These are phyloP conservation scores for Geranium rotundifolium DNA, from an alignment of 345 rosid genomes.

Conservation along the genomic window DNA sequence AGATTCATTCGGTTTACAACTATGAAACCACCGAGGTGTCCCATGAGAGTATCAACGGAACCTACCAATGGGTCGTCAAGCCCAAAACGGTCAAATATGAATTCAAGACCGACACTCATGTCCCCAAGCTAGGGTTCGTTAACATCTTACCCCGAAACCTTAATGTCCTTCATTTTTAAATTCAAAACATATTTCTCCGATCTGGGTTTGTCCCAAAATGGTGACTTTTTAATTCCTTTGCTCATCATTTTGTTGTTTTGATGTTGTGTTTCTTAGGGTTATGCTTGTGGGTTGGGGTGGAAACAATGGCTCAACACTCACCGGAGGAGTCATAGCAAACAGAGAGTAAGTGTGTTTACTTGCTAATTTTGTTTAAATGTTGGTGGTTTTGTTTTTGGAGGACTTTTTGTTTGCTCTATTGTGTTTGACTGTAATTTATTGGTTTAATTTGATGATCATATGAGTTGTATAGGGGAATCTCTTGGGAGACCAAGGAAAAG, in stretches of 20 bases:
- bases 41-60: slow-evolving; percentile 67
- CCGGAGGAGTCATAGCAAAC: slow-evolving; percentile 84
- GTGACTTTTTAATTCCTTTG: neutral
- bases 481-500: slow-evolving; percentile 98
- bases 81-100: slow-evolving; percentile 85
- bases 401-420: too few species aligned
- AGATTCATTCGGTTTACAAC: slow-evolving; percentile 75
- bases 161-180: neutral
- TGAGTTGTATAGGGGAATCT: slow-evolving; percentile 56
- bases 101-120: slow-evolving; percentile 68
- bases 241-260: neutral
- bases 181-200: too few species aligned
- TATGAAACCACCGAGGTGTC: slow-evolving; percentile 92
- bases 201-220: too few species aligned
- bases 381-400: too few species aligned
- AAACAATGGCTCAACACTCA: slow-evolving; percentile 87
- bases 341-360: slow-evolving; percentile 48
- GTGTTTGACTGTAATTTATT: too few species aligned
- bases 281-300: slow-evolving; percentile 99
- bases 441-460: neutral
- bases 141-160: neutral
- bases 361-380: too few species aligned
- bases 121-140: slow-evolving; percentile 80
- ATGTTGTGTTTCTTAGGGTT: slow-evolving; percentile 33
- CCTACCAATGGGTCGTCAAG: slow-evolving; percentile 75